Base-by-base conservation (phyloP, 495 filamentous ascomycete species). In the Talaromyces trachyspermus region DNA sequence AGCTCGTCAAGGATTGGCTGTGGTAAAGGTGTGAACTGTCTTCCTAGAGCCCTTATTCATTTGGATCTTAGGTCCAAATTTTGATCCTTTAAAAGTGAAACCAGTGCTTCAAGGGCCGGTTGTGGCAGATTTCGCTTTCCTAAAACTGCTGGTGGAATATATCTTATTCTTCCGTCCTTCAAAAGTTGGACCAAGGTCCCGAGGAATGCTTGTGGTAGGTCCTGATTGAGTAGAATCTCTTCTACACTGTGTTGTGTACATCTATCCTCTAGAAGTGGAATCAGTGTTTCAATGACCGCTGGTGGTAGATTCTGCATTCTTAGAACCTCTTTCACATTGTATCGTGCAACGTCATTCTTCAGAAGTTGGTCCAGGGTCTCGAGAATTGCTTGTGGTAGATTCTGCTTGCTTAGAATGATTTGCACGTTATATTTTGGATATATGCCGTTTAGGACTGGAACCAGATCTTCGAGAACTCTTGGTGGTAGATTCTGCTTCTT, bases 21-120 rank as follows among this genome's bases (percentile, higher is more conserved):
- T n/a, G 47, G 41, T 46, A 55, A 52, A 19, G 51, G 26, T 32
- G 30, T n/a, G n/a, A n/a, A n/a, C n/a, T n/a, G n/a, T n/a, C n/a
- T n/a, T n/a, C n/a, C n/a, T n/a, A n/a, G n/a, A n/a, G n/a, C n/a
- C n/a, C n/a, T n/a, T n/a, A n/a, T n/a, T n/a, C n/a, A n/a, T n/a
- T n/a, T n/a, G n/a, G n/a, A n/a, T n/a, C n/a, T n/a, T n/a, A n/a
- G n/a, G n/a, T n/a, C n/a, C n/a, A n/a, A n/a, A n/a, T n/a, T n/a
- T n/a, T n/a, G n/a, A n/a, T n/a, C n/a, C n/a, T n/a, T n/a, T n/a
- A n/a, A n/a, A n/a, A n/a, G n/a, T n/a, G n/a, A n/a, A n/a, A n/a
- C n/a, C n/a, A n/a, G n/a, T n/a, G n/a, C n/a, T n/a, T n/a, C n/a
- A n/a, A n/a, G n/a, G n/a, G n/a, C n/a, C n/a, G n/a, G n/a, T n/a